These are phyloP conservation scores for Meyerozyma guilliermondii DNA, from an alignment of 1,139 yeast genomes.

Conservation along the genomic window DNA sequence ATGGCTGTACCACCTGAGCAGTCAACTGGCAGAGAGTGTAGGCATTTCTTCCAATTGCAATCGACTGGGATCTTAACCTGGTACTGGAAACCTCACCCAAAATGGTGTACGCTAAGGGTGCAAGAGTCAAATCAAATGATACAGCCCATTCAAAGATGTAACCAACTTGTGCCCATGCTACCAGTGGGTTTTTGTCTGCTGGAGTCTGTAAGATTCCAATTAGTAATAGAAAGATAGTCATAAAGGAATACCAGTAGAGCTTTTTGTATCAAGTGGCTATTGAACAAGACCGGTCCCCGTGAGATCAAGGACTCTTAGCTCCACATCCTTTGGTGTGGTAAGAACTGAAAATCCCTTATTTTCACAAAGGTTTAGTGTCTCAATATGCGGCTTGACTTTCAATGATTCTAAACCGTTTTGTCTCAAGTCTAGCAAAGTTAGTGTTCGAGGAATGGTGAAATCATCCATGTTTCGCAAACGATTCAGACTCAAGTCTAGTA, in stretches of 20 bases:
- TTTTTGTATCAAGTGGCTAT: no score
- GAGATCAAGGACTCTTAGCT: not conserved
- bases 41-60: constrained; percentile 21
- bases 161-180: constrained; percentile 21
- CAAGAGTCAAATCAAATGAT: constrained; percentile 20
- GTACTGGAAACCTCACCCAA: constrained; percentile 21
- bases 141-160: constrained; percentile 20
- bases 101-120: constrained; percentile 21
- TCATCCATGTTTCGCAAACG: not conserved
- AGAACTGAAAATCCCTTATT: no score
- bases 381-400: not conserved
- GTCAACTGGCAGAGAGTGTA: constrained; percentile 17
- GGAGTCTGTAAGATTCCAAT: constrained; percentile 12
- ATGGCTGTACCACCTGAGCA: constrained; percentile 21
- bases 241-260: constrained; percentile 11
- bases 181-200: constrained; percentile 10
- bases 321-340: not conserved
- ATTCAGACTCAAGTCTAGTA: not conserved
- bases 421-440: not conserved
- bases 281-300: no score
- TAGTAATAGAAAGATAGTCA: constrained; percentile 9
- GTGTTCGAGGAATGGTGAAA: not conserved
- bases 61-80: constrained; percentile 20
- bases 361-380: not conserved
- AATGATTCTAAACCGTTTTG: not conserved